Percentiles rank a stretch among this genome's conserved stretches.
phyloP scores from a whole-genome alignment of 257 asterid species.

The Scutellaria minor region DNA sequence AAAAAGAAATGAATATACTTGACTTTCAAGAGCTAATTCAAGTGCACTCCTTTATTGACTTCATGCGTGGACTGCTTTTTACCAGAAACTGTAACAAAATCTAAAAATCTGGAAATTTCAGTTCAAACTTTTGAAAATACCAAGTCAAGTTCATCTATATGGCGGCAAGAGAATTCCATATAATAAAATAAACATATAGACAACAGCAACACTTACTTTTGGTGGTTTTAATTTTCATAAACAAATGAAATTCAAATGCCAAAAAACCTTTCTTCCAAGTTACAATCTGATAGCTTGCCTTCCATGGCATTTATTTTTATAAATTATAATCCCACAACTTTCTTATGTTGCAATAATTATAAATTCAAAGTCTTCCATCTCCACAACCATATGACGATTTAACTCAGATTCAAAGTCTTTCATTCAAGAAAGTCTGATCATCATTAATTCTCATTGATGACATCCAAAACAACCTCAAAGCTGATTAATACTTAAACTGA shows the following conservation, averaged over 20 bases:
- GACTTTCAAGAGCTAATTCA: conserved; percentile 13
- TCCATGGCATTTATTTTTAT: conserved; percentile 23
- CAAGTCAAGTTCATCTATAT: conserved; percentile 31
- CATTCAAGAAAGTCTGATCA: background rate
- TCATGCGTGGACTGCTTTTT: background rate
- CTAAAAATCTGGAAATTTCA: background rate
- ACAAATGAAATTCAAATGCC: conserved; percentile 18
- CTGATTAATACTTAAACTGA: background rate
- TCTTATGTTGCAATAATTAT: conserved; percentile 1
- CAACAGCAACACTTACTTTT: background rate
- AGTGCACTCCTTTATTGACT: conserved; percentile 33
- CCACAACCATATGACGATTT: background rate
- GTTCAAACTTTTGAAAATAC: conserved; percentile 34
- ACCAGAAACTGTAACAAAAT: no score
- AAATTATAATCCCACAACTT: conserved; percentile 36
- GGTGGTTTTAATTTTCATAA: conserved; percentile 20
- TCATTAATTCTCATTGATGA: background rate
- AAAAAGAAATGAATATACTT: background rate
- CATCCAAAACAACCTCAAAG: background rate
- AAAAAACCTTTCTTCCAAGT: conserved; percentile 36
- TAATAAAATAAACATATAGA: background rate
- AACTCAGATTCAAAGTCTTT: conserved; percentile 3
- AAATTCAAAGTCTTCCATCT: conserved; percentile 32
- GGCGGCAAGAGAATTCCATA: conserved; percentile 21
- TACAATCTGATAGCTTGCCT: conserved; percentile 19